These are phyloP conservation scores for Nymphaea colorata DNA, from an alignment of 164 flowering plant species.

Conservation along the genomic window DNA sequence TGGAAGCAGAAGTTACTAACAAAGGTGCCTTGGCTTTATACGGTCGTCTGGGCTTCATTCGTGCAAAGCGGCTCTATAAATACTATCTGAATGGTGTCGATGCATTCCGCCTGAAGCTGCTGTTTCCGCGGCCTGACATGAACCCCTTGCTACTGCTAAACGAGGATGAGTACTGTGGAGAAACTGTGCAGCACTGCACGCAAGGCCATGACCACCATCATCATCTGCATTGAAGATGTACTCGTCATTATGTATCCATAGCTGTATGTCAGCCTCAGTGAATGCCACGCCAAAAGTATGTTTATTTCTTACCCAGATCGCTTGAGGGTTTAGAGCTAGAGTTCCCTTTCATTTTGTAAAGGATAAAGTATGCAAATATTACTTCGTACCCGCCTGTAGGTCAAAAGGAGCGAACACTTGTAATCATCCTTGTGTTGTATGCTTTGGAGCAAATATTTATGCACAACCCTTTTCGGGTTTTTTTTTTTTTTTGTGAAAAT, in stretches of 20 bases:
- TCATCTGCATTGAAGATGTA: not conserved
- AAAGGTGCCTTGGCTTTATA: conserved; percentile 96
- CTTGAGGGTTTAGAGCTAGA: not conserved
- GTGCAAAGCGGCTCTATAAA: conserved; percentile 90
- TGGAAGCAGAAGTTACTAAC: conserved; percentile 98
- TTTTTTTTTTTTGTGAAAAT: too few species aligned
- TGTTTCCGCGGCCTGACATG: conserved; percentile 53
- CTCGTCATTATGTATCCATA: not conserved
- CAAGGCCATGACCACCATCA: not conserved
- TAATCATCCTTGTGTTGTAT: too few species aligned
- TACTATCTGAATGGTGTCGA: conserved; percentile 97
- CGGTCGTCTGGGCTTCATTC: conserved; percentile 90
- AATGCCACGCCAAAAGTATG: not conserved
- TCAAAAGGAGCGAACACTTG: too few species aligned
- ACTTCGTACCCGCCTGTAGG: not conserved
- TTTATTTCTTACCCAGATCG: not conserved
- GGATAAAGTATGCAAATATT: not conserved
- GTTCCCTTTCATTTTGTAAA: not conserved
- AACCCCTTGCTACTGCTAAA: conserved; percentile 19
- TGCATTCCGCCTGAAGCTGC: conserved; percentile 84
- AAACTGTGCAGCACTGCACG: not conserved
- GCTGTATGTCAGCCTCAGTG: not conserved
- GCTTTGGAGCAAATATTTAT: too few species aligned
- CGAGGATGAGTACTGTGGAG: not conserved
- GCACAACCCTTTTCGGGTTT: too few species aligned